Evolutionary conservation across 306 rosid species (phyloP).

Genomic region (Biancaea sappan): DNA sequence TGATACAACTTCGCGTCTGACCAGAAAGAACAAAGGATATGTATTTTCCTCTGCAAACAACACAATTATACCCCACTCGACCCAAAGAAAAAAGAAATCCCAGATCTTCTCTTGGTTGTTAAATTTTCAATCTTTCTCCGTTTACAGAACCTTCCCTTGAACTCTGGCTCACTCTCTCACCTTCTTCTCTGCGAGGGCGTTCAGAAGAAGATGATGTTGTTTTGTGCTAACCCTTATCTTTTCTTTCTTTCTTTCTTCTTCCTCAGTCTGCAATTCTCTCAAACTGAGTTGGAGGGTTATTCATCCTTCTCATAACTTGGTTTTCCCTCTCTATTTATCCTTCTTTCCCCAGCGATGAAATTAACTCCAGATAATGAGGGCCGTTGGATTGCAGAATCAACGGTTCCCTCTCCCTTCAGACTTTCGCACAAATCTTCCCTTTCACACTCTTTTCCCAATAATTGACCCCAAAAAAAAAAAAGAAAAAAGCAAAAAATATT

Average conservation of each 20-base stretch:
- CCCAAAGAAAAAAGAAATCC: slow-evolving; percentile 18
- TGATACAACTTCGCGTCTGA: slow-evolving; percentile 36
- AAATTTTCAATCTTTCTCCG: slow-evolving; percentile 26
- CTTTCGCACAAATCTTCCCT: too few relatives aligned
- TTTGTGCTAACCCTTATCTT: neutral
- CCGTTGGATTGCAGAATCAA: slow-evolving; percentile 40
- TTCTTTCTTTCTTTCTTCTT: neutral
- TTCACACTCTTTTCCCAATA: slow-evolving; percentile 21
- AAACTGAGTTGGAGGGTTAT: slow-evolving; percentile 34
- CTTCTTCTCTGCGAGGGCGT: neutral
- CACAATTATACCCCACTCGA: neutral
- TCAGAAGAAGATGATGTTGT: slow-evolving; percentile 8
- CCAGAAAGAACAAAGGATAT: neutral
- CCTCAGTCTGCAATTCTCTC: slow-evolving; percentile 11
- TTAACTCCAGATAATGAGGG: slow-evolving; percentile 22
- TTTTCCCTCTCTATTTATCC: slow-evolving; percentile 37
- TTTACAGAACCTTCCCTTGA: neutral
- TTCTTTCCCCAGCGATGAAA: slow-evolving; percentile 28
- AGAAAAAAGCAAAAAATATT: too few relatives aligned
- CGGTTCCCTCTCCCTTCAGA: slow-evolving; percentile 46
- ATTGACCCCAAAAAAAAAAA: slow-evolving; percentile 19
- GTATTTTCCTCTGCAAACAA: slow-evolving; percentile 1
- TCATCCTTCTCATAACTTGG: neutral
- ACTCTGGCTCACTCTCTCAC: neutral
- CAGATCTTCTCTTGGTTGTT: slow-evolving; percentile 41